Conservation (phyloP, 495 filamentous ascomycete genomes). For the Talaromyces stipitatus region DNA sequence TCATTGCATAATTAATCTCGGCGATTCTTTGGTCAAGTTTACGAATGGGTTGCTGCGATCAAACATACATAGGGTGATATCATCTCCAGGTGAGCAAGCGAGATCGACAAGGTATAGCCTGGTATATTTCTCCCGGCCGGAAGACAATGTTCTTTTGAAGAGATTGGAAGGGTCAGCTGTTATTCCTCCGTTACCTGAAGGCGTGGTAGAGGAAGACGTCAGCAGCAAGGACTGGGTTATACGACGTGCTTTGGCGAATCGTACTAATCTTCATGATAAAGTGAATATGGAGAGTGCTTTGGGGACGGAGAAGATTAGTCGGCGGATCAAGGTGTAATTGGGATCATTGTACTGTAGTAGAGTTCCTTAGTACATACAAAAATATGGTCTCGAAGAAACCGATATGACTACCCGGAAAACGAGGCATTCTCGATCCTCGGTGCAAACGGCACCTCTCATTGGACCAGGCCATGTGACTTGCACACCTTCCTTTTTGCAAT, state of each 20-base stretch:
- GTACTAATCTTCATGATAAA: constrained; percentile 20
- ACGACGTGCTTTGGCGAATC: constrained; percentile 31
- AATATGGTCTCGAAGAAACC: too few relatives aligned
- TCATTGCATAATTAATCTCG: constrained; percentile 56
- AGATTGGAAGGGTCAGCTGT: constrained; percentile 27
- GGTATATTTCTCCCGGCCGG: constrained; percentile 55
- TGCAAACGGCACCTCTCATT: background rate
- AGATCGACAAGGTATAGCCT: constrained; percentile 46
- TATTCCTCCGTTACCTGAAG: constrained; percentile 24
- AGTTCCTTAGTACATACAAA: too few relatives aligned
- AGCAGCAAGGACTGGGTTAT: constrained; percentile 44
- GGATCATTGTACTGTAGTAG: too few relatives aligned
- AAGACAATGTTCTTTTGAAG: constrained; percentile 46
- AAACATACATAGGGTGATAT: constrained; percentile 57
- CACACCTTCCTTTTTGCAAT: background rate
- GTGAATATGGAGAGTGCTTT: constrained; percentile 7
- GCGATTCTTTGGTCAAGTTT: constrained; percentile 58
- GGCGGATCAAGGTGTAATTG: constrained; percentile 23
- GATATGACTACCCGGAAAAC: too few relatives aligned
- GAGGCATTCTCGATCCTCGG: background rate
- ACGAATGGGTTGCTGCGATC: constrained; percentile 51
- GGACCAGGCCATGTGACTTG: background rate
- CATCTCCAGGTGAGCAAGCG: constrained; percentile 47
- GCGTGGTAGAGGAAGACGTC: constrained; percentile 30
- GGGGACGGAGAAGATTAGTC: constrained; percentile 34